These are phyloP conservation scores for Fusarium phyllophilum DNA, from an alignment of 2,329 filamentous ascomycete genomes.

Conservation along the genomic window DNA sequence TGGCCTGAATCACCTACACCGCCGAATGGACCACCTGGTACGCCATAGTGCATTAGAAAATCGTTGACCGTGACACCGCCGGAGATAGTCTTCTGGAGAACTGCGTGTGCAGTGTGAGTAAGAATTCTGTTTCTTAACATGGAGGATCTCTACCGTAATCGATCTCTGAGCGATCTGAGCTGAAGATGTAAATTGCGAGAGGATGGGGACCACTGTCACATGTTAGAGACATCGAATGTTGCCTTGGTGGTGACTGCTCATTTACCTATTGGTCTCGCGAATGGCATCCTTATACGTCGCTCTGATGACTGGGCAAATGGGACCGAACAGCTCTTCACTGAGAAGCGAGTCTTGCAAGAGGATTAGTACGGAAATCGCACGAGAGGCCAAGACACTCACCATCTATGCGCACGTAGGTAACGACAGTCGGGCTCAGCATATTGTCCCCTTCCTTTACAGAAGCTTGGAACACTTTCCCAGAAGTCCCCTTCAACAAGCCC, in stretches of 20 bases:
- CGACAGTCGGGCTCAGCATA: not conserved
- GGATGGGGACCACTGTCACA: not conserved
- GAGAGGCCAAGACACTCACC: not conserved
- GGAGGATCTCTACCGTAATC: too few relatives aligned
- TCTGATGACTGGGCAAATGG: not conserved
- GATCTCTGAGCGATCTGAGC: fast-evolving
- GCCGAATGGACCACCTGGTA: slow-evolving; percentile 56
- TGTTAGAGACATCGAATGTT: fast-evolving
- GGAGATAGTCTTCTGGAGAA: not conserved
- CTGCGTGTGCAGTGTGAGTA: not conserved
- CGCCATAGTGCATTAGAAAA: slow-evolving; percentile 50
- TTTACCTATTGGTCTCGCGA: not conserved
- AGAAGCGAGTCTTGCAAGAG: slow-evolving; percentile 49
- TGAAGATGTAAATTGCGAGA: not conserved
- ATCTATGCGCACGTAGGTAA: not conserved
- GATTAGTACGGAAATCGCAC: not conserved
- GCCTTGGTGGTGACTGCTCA: fast-evolving
- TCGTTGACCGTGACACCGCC: slow-evolving; percentile 60
- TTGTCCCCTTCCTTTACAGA: not conserved
- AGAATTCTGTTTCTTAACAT: too few relatives aligned
- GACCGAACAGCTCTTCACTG: slow-evolving; percentile 52
- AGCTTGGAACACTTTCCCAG: not conserved
- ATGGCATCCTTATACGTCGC: not conserved
- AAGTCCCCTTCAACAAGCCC: slow-evolving; percentile 48
- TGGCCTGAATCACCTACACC: slow-evolving; percentile 57